These are phyloP conservation scores for Apiospora hydei DNA, from an alignment of 2,329 filamentous ascomycete genomes.

Conservation along the genomic window DNA sequence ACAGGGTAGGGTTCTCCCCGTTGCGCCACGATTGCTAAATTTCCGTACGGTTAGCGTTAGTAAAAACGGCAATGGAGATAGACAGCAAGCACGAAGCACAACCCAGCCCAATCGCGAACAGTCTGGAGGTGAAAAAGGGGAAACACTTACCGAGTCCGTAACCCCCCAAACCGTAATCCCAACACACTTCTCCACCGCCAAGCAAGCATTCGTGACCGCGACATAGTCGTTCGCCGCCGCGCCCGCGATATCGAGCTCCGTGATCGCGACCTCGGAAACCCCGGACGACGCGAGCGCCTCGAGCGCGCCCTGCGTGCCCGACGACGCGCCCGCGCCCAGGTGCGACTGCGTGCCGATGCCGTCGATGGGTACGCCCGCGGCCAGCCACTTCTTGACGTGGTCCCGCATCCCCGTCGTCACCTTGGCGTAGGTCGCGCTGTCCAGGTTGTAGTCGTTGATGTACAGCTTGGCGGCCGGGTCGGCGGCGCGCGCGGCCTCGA, in stretches of 20 bases:
- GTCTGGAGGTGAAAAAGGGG: background rate
- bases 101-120: background rate
- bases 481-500: slow-evolving; percentile 70
- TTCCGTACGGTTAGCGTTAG: background rate
- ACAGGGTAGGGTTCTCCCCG: slow-evolving; percentile 58
- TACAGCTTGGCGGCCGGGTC: slow-evolving; percentile 75
- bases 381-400: slow-evolving; percentile 69
- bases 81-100: background rate
- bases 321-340: slow-evolving; percentile 48
- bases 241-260: slow-evolving; percentile 69
- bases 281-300: slow-evolving; percentile 55
- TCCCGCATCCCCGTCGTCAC: slow-evolving; percentile 55
- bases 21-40: slow-evolving; percentile 59
- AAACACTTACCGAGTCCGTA: slow-evolving; percentile 48
- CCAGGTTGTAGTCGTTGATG: slow-evolving; percentile 79
- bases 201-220: slow-evolving; percentile 64
- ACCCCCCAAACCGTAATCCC: slow-evolving; percentile 71
- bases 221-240: slow-evolving; percentile 65
- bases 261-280: slow-evolving; percentile 61
- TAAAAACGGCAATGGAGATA: background rate
- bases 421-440: slow-evolving; percentile 66
- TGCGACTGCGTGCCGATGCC: slow-evolving; percentile 62
- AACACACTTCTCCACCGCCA: slow-evolving; percentile 65
- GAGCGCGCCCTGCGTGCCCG: slow-evolving; percentile 51
- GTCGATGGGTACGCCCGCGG: slow-evolving; percentile 66